These are phyloP conservation scores for Leccinum aurantiacum DNA, from an alignment of 768 basidiomycete genomes.

Conservation along the genomic window DNA sequence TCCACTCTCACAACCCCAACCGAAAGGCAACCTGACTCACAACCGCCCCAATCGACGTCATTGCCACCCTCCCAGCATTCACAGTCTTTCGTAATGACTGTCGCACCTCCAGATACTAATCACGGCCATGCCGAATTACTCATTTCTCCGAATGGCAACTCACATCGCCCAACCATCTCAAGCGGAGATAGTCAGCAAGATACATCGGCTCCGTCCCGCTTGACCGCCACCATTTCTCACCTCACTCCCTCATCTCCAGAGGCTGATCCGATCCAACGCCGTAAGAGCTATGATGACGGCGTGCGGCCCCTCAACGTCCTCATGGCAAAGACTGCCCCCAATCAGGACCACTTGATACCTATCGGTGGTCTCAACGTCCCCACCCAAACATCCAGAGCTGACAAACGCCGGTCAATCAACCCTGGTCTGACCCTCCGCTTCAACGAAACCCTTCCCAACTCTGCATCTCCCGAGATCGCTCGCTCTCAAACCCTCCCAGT, in stretches of 20 bases:
- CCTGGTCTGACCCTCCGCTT: constrained; percentile 44
- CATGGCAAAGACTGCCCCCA: constrained; percentile 20
- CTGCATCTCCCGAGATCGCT: constrained; percentile 27
- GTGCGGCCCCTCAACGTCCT: constrained; percentile 40
- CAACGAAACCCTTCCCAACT: constrained; percentile 11
- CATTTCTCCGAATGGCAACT: constrained; percentile 5
- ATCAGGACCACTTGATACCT: constrained; percentile 13
- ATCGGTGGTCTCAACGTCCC: constrained; percentile 28
- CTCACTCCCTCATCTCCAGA: constrained; percentile 25
- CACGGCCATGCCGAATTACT: constrained; percentile 4
- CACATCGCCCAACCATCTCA: constrained; percentile 3
- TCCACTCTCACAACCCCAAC: constrained; percentile 21
- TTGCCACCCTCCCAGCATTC: constrained; percentile 29
- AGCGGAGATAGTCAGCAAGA: not conserved
- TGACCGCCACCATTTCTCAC: constrained; percentile 10
- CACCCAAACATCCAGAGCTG: constrained; percentile 36
- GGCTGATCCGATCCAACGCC: constrained; percentile 22
- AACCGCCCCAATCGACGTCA: constrained; percentile 9
- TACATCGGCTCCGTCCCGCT: constrained; percentile 23
- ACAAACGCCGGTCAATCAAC: constrained; percentile 55
- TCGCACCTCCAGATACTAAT: constrained; percentile 39
- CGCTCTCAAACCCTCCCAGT: constrained; percentile 32
- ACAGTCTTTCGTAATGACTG: constrained; percentile 43
- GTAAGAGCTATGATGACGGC: constrained; percentile 47
- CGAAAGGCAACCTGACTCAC: constrained; percentile 13